Evolutionary conservation across 495 filamentous ascomycete genomes (phyloP), one percentile per base, ranked within the genome.

Genomic region (Tuber microsphaerosporum): DNA sequence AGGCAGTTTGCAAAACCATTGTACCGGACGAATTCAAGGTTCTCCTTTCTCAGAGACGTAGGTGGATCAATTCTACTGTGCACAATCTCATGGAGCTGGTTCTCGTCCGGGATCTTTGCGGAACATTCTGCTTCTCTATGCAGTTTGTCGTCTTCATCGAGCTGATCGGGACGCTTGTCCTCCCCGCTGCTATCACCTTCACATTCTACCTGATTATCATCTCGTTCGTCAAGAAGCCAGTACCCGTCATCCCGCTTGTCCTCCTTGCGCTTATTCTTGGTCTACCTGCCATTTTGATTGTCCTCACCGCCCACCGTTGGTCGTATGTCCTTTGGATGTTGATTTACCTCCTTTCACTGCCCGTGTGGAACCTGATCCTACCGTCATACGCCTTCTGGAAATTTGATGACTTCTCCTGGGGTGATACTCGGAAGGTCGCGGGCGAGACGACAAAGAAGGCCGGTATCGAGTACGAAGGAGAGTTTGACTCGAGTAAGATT

Each of bases 61-160:
- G 96, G 81, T 99, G 96, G 96, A 99, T 99, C 85, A 99, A 99
- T 89, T 97, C 93, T 84, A 99, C 96, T 2, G 92, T 99, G 51
- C 96, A 99, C 86, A 99, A 99, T 80, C 86, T 98, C 68, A 97
- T 99, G 90, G 96, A 99, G 84, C 89, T 99, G 31, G 92, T 97
- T 42, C 89, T 98, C 9, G 96, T 99, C 41, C 88, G 94, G 71
- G 96, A 99, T 86, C 88, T 99, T 8, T 99, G 96, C 82, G 96
- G 96, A 71, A 99, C 96, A 0, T 99, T 99, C 86, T 99, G 96
- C 87, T 99, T 99, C 87, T 96, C 92, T 85, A 99, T 99, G 96
- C 96, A 99, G 84, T 98, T 98, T 82, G 91, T 98, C 73, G 91
- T 99, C 75, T 97, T 93, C 84, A 93, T 99, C 81, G 95, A 99